phyloP scores from a whole-genome alignment of 352 stramenopile genomes.

The Salisapilia sapeloensis region DNA sequence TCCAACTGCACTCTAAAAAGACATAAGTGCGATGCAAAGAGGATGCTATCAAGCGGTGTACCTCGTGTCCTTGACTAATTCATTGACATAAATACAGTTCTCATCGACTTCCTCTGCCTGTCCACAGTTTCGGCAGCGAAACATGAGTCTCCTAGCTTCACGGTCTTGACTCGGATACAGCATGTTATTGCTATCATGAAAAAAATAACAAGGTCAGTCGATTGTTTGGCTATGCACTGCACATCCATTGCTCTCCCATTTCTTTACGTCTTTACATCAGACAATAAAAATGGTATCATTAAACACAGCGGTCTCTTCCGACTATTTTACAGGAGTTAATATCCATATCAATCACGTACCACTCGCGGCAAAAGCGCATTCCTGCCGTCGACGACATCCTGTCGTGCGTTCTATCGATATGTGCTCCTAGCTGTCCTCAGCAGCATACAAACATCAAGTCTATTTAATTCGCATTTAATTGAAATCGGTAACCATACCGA shows the following conservation, averaged over 20 bases:
- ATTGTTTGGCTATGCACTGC: too few species aligned
- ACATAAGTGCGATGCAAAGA: not conserved
- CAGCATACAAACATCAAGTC: too few species aligned
- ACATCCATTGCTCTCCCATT: too few species aligned
- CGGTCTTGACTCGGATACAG: conserved; percentile 82
- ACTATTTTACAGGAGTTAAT: too few species aligned
- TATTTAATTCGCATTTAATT: too few species aligned
- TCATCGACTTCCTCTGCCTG: conserved; percentile 77
- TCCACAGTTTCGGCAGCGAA: conserved; percentile 75
- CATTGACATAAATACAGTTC: conserved; percentile 86
- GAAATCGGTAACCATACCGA: too few species aligned
- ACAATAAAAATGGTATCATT: too few species aligned
- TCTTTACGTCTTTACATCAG: too few species aligned
- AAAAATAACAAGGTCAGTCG: too few species aligned
- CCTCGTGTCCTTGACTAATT: conserved; percentile 79
- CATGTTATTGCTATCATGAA: conserved; percentile 87
- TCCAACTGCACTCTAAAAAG: conserved; percentile 53
- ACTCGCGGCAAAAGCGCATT: conserved; percentile 82
- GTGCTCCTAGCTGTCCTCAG: too few species aligned
- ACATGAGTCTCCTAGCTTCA: conserved; percentile 68
- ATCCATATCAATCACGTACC: conserved; percentile 38
- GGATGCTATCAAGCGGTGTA: conserved; percentile 8
- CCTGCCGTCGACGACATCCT: conserved; percentile 27
- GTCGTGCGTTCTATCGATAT: too few species aligned
- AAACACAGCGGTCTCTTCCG: too few species aligned